Evolutionary conservation across 1,284 basidiomycete species (phyloP).

Genomic region (Irpex lacteus): DNA sequence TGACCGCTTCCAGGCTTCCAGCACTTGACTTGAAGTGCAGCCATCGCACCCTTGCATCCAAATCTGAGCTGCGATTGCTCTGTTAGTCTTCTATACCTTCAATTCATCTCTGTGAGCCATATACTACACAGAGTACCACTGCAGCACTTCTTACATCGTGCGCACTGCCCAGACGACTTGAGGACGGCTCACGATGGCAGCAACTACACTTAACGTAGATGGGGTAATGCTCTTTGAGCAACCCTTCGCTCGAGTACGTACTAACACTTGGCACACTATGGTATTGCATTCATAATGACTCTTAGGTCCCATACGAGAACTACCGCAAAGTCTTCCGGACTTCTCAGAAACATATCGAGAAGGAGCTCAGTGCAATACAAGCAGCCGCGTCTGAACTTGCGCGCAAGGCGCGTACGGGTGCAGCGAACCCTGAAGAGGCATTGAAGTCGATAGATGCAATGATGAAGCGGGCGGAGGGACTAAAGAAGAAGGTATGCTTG

Average conservation of each 20-base stretch:
- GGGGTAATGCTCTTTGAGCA: constrained; percentile 87
- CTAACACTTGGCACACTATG: constrained; percentile 7
- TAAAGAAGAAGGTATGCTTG: constrained; percentile 75
- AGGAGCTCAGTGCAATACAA: constrained; percentile 67
- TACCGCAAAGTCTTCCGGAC: constrained; percentile 82
- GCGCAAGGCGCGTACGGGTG: constrained; percentile 38
- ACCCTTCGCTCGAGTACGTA: constrained; percentile 72
- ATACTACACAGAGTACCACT: not conserved
- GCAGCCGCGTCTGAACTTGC: constrained; percentile 52
- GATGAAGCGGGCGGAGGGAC: constrained; percentile 69
- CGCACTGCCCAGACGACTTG: too few species aligned
- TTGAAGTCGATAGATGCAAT: constrained; percentile 68
- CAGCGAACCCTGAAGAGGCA: constrained; percentile 46
- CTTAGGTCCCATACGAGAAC: constrained; percentile 82
- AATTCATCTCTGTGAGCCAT: too few species aligned
- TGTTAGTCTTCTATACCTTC: too few species aligned
- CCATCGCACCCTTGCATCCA: too few species aligned
- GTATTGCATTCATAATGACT: constrained; percentile 12
- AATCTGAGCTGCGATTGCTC: too few species aligned
- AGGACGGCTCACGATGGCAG: constrained; percentile 33
- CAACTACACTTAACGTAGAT: constrained; percentile 61
- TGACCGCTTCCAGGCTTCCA: too few species aligned
- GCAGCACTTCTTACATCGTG: not conserved
- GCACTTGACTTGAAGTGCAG: too few species aligned
- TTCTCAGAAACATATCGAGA: constrained; percentile 77